Percentiles rank a stretch among this genome's conserved stretches.
These are phyloP conservation scores for Suillus cothurnatus DNA, from an alignment of 768 basidiomycete genomes.

Conservation along the genomic window DNA sequence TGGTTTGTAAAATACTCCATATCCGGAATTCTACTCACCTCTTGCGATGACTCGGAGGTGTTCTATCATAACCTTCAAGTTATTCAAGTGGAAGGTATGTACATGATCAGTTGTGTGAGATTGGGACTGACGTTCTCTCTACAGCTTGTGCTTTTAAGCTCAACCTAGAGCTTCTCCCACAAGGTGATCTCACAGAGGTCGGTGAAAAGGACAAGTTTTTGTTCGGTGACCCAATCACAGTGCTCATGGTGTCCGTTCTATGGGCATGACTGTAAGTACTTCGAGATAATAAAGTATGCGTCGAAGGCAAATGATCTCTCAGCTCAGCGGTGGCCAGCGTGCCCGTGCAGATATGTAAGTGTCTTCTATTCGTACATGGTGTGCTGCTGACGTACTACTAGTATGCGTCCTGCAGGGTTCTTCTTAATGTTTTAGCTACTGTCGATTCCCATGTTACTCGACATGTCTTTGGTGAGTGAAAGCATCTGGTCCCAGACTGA, in stretches of 20 bases:
- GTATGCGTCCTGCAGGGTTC: conserved; percentile 45
- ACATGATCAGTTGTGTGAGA: neutral
- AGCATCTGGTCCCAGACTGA: neutral
- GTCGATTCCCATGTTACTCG: conserved; percentile 88
- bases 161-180: conserved; percentile 76
- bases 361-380: neutral
- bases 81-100: conserved; percentile 70
- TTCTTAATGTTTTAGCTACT: conserved; percentile 87
- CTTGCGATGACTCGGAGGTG: no score
- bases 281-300: conserved; percentile 4
- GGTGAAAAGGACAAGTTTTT: conserved; percentile 71
- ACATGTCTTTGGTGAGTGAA: conserved; percentile 70
- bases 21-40: no score
- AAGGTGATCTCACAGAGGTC: conserved; percentile 85
- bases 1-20: no score
- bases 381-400: conserved; percentile 10
- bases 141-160: conserved; percentile 82
- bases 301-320: conserved; percentile 18
- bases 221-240: neutral
- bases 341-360: conserved; percentile 86
- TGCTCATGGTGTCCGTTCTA: neutral
- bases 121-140: neutral
- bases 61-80: conserved; percentile 88
- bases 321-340: conserved; percentile 84
- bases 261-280: conserved; percentile 58